Conservation (phyloP, 164 flowering plant genomes). For the Dillenia turbinata region DNA sequence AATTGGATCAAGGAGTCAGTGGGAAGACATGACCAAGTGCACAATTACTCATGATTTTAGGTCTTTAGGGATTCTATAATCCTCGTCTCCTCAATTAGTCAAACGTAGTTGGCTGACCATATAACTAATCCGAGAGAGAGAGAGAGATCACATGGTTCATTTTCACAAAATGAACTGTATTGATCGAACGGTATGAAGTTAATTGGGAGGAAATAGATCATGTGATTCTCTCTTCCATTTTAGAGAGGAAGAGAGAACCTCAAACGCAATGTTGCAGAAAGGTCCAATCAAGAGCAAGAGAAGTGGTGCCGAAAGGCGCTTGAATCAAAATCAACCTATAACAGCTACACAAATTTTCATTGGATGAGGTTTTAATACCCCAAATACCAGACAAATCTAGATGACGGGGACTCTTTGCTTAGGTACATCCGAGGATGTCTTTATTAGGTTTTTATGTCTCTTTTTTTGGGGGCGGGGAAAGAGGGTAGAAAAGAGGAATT, state of each 20-base stretch:
- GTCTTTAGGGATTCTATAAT: conserved; percentile 4
- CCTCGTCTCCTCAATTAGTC: conserved; percentile 11
- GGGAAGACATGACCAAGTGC: conserved; percentile 15
- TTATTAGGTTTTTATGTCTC: neutral
- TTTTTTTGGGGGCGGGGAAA: neutral
- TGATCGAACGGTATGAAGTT: no score
- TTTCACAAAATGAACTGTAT: no score
- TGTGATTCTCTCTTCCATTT: no score
- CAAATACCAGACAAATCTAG: conserved; percentile 12
- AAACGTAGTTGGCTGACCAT: conserved; percentile 13
- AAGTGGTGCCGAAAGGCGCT: no score
- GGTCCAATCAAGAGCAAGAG: no score
- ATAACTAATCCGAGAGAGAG: conserved; percentile 1
- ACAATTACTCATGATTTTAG: neutral
- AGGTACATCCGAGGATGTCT: conserved; percentile 5
- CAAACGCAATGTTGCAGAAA: conserved; percentile 1
- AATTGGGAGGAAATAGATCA: no score
- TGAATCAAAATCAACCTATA: no score
- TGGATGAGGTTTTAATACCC: neutral
- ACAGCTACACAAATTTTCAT: no score
- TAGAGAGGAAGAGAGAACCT: conserved; percentile 1
- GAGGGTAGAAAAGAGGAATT: no score
- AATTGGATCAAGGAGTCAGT: neutral
- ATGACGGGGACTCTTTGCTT: conserved; percentile 20
- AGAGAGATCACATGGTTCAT: conserved; percentile 4